Evolutionary conservation across 2,329 filamentous ascomycete genomes (phyloP).

Genomic region (Pseudofabraea citricarpa): DNA sequence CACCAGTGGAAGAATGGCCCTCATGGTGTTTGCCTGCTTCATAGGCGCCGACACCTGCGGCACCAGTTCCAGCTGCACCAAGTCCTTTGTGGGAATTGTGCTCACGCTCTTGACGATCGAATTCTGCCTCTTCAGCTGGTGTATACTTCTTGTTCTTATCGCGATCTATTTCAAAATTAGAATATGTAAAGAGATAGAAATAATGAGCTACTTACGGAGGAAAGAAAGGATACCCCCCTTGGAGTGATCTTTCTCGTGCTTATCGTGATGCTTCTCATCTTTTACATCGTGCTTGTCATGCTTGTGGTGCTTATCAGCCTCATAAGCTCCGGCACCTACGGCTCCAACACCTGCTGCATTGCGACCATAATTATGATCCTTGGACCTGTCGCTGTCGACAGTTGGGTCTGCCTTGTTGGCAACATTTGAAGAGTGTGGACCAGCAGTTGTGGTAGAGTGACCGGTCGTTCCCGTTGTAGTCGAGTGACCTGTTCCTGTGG

Average conservation of each 20-base stretch:
- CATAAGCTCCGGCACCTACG: conserved; percentile 14
- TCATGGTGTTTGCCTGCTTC: conserved; percentile 3
- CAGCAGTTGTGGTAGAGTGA: conserved; percentile 18
- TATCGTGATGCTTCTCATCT: conserved; percentile 8
- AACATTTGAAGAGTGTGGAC: conserved; percentile 22
- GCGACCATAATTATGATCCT: conserved; percentile 12
- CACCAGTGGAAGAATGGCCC: conserved; percentile 8
- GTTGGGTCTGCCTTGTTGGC: conserved; percentile 45
- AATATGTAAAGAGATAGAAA: not conserved
- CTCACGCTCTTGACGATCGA: conserved; percentile 20
- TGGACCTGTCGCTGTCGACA: conserved; percentile 38
- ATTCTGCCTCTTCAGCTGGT: conserved; percentile 19
- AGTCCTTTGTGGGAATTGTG: conserved; percentile 16
- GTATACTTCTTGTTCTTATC: conserved; percentile 23
- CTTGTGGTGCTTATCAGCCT: conserved; percentile 10
- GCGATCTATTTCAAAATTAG: conserved; percentile 14
- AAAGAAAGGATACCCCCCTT: conserved; percentile 17
- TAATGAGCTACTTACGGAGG: conserved; percentile 16
- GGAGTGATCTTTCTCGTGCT: conserved; percentile 8
- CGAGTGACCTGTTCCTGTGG: too few relatives aligned
- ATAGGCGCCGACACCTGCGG: conserved; percentile 9
- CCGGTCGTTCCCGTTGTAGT: not conserved
- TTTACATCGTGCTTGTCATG: conserved; percentile 5
- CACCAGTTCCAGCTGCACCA: conserved; percentile 13
- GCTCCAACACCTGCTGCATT: conserved; percentile 10